phyloP scores from a whole-genome alignment of 371 early-diverging fungal genomes.

The Mortierella sp. region DNA sequence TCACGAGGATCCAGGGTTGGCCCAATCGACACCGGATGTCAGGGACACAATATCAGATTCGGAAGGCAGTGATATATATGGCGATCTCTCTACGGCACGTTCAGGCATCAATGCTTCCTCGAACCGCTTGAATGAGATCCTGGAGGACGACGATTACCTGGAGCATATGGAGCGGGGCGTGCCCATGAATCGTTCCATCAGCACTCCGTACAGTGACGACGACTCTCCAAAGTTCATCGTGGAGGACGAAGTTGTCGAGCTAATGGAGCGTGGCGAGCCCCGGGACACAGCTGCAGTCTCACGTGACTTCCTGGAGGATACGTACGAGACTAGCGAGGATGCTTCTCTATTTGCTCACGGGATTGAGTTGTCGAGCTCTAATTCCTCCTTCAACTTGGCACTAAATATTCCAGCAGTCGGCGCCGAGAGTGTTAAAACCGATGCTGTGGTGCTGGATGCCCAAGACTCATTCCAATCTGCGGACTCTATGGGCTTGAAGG shows the following conservation, averaged over 20 bases:
- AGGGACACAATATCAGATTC: constrained; percentile 15
- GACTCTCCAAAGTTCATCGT: constrained; percentile 38
- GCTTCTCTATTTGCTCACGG: too few species aligned
- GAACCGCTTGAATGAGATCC: constrained; percentile 42
- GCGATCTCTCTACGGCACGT: constrained; percentile 45
- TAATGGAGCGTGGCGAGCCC: constrained; percentile 49
- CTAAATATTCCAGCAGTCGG: neutral
- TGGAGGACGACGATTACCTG: constrained; percentile 48
- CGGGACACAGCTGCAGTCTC: constrained; percentile 1
- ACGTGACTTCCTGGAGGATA: neutral
- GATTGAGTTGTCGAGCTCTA: neutral
- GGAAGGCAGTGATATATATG: constrained; percentile 39
- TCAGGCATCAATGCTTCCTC: constrained; percentile 23
- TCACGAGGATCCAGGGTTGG: neutral
- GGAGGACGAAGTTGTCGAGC: constrained; percentile 38
- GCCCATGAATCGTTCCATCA: constrained; percentile 47
- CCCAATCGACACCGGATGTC: neutral
- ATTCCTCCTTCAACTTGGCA: neutral
- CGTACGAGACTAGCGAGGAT: neutral
- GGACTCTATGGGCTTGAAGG: too few species aligned
- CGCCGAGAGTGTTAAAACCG: too few species aligned
- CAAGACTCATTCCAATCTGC: too few species aligned
- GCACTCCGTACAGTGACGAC: constrained; percentile 43
- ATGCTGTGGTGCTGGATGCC: too few species aligned
- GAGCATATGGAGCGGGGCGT: constrained; percentile 55